A percentile compares a stretch with the other conserved stretches of the same genome.
phyloP scores from a whole-genome alignment of 176 grass and related monocot species.

The Triticum urartu region DNA sequence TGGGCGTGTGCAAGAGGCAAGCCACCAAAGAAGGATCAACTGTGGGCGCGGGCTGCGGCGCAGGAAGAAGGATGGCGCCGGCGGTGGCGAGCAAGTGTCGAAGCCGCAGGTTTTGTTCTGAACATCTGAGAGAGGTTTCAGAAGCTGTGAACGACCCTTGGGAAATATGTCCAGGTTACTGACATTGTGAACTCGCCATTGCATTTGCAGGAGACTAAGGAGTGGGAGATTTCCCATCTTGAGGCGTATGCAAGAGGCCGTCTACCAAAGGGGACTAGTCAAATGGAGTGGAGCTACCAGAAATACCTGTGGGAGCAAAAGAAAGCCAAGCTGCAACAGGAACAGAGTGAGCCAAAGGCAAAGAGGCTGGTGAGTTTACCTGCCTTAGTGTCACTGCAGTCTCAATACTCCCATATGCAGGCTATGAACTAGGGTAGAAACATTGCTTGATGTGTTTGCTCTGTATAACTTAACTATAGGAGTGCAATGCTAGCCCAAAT shows the following conservation, averaged over 20 bases:
- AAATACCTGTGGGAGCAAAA: not conserved
- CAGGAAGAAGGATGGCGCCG: not conserved
- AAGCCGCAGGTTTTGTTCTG: not conserved
- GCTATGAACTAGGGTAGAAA: not conserved
- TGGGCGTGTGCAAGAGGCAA: too few relatives aligned
- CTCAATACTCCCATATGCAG: not conserved
- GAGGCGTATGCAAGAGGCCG: not conserved
- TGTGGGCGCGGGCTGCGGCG: too few relatives aligned
- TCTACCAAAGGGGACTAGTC: not conserved
- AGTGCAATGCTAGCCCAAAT: not conserved
- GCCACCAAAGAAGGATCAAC: too few relatives aligned
- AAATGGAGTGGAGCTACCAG: not conserved
- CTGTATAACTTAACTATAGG: not conserved
- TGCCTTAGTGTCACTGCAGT: not conserved
- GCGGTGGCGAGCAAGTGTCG: not conserved
- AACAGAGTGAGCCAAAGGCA: not conserved
- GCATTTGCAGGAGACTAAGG: not conserved
- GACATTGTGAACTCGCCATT: not conserved
- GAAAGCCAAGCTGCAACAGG: not conserved
- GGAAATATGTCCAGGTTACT: not conserved
- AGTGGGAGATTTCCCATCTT: not conserved
- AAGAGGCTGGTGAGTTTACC: constrained; percentile 4
- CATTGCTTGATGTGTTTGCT: not conserved
- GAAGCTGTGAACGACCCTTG: not conserved
- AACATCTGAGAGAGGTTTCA: not conserved